Evolutionary conservation across 257 asterid species (phyloP), one percentile per base, ranked within the genome.

Genomic region (Dorcoceras hygrometricum): DNA sequence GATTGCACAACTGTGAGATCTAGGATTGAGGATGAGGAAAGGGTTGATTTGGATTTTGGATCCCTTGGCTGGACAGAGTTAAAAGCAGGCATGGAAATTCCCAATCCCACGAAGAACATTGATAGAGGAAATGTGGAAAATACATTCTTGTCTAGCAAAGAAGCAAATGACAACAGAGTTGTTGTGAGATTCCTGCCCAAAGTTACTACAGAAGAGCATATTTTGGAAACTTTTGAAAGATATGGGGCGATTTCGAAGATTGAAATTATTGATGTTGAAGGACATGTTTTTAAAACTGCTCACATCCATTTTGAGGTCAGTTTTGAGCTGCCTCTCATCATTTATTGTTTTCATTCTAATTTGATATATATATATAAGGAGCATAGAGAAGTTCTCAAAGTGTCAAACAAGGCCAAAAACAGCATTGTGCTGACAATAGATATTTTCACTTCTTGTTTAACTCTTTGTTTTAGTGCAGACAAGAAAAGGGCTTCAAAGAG

Each of bases 291-390:
- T 66, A 76, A 51, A 59, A 27, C 46, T 77, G 88, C 85, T 66
- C 53, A 66, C 66, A 53, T 87, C 61, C 53, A 75, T 76, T 87
- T 87, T 72, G 57, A 76, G 87, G 95, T 84, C 43, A 73, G 80
- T 71, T 29, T 10, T 71, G 39, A 72, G 58, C 60, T 64, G 23
- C 69, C 56, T 48, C 59, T 61, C 57, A 60, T 51, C 60, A 9
- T 19, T 24, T 57, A 18, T 53, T 68, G 12, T 24, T 65, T 59
- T 64, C 22, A n/a, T 63, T n/a, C 39, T 53, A 20, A 48, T 36
- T 60, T 57, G 19, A 26, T 28, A n/a, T 48, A 59, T 16, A 23
- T 51, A 32, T 23, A 27, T 51, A 34, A 20, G 29, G 53, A 61
- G 14, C 39, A 7, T 1, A 20, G 27, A 56, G 22, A 7, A 51